A percentile compares a stretch with the other conserved stretches of the same genome.
Conservation (phyloP, 768 basidiomycete species). For the Termitomyces sp. region DNA sequence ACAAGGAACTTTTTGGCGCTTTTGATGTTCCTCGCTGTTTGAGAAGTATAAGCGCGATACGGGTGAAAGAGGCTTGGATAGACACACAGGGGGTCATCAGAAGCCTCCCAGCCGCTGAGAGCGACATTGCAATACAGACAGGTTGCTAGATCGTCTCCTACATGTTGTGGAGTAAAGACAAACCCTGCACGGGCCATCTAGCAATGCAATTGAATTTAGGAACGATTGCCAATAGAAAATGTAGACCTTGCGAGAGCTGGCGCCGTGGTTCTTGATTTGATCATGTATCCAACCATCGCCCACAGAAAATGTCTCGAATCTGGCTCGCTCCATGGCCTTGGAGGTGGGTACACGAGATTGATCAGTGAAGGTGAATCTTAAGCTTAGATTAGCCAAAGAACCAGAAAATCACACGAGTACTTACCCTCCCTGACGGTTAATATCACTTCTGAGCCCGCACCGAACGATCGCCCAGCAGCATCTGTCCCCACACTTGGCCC, state of each 20-base stretch:
- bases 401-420: neutral
- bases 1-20: constrained; percentile 41
- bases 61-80: constrained; percentile 1
- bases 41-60: constrained; percentile 1
- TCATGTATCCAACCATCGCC: constrained; percentile 70
- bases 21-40: constrained; percentile 68
- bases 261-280: constrained; percentile 49
- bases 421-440: constrained; percentile 53
- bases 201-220: neutral
- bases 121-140: constrained; percentile 82
- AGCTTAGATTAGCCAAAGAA: constrained; percentile 6
- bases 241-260: constrained; percentile 63
- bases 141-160: constrained; percentile 72
- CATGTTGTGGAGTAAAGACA: constrained; percentile 62
- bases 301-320: constrained; percentile 56
- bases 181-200: constrained; percentile 93
- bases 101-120: constrained; percentile 81
- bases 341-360: constrained; percentile 58
- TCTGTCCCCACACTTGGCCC: constrained; percentile 50
- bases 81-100: constrained; percentile 83
- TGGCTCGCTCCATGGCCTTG: constrained; percentile 66
- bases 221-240: neutral
- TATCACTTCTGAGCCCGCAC: constrained; percentile 59
- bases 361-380: constrained; percentile 55
- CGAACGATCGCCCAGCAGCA: constrained; percentile 82